These are phyloP conservation scores for Tagetes patula DNA, from an alignment of 129 eudicot genomes.

Conservation along the genomic window DNA sequence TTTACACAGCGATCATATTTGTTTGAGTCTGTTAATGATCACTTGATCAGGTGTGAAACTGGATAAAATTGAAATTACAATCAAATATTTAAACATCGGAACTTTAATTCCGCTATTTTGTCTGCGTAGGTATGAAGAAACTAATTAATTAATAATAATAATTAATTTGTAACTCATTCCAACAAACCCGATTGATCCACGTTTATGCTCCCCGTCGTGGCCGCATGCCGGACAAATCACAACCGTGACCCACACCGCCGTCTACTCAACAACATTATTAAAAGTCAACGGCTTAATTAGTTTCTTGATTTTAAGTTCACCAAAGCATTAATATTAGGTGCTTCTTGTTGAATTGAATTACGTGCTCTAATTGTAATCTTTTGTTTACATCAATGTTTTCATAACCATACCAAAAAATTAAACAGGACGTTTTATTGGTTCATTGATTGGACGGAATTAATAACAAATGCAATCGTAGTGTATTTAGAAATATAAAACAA, in stretches of 20 bases:
- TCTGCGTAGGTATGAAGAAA: constrained; percentile 9
- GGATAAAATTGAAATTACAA: background rate
- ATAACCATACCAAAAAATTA: too few relatives aligned
- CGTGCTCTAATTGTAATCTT: constrained; percentile 13
- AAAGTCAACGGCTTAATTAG: constrained; percentile 9
- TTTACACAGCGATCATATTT: too few relatives aligned
- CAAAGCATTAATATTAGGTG: constrained; percentile 34
- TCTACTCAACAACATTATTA: background rate
- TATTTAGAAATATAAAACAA: too few relatives aligned
- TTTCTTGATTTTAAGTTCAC: background rate
- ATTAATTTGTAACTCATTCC: background rate
- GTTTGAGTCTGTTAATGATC: too few relatives aligned
- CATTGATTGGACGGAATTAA: too few relatives aligned
- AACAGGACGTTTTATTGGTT: too few relatives aligned
- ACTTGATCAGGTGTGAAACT: background rate
- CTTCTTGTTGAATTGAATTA: constrained; percentile 15
- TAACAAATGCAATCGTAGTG: too few relatives aligned
- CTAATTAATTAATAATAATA: too few relatives aligned
- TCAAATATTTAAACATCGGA: background rate
- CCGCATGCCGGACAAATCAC: constrained; percentile 41
- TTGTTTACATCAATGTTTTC: background rate
- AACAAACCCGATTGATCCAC: constrained; percentile 30
- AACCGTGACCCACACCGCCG: constrained; percentile 37
- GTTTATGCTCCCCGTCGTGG: constrained; percentile 34
- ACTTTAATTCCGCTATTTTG: constrained; percentile 19